Evolutionary conservation across 2,329 filamentous ascomycete species (phyloP).

Genomic region (Monosporascus sp.): DNA sequence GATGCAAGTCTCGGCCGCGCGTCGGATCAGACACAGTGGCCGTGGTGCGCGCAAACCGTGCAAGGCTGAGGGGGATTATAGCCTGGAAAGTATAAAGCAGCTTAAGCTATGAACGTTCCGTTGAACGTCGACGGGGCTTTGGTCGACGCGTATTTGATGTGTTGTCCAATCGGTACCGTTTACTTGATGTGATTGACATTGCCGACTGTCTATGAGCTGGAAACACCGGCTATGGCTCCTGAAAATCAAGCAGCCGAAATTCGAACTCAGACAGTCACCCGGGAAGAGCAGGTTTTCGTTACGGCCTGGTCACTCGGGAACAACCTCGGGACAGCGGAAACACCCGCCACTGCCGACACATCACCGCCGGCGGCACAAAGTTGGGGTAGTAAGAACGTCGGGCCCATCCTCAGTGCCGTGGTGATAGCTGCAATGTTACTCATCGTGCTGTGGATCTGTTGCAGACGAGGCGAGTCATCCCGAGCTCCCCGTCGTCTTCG

Average conservation of each 20-base stretch:
- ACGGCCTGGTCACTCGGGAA: constrained; percentile 21
- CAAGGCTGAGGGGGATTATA: too few species aligned
- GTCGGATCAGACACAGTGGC: too few species aligned
- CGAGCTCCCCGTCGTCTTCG: background rate
- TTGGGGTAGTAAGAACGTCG: constrained; percentile 7
- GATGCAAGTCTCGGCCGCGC: too few species aligned
- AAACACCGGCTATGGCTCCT: background rate
- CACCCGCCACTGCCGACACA: constrained; percentile 10
- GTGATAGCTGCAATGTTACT: constrained; percentile 16
- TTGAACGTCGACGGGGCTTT: too few species aligned
- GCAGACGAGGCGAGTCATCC: constrained; percentile 15
- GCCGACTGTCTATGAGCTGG: background rate
- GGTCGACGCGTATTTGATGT: too few species aligned
- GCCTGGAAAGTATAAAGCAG: too few species aligned
- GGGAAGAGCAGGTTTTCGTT: constrained; percentile 14
- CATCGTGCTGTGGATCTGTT: constrained; percentile 19
- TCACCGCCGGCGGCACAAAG: constrained; percentile 5
- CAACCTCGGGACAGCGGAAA: constrained; percentile 9
- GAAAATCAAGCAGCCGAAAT: constrained; percentile 5
- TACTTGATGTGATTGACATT: too few species aligned
- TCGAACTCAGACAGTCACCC: constrained; percentile 19
- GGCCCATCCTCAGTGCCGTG: constrained; percentile 21
- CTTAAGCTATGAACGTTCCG: too few species aligned
- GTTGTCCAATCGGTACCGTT: too few species aligned
- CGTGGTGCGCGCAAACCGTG: too few species aligned